A percentile compares a stretch with the other conserved stretches of the same genome.
phyloP scores from a whole-genome alignment of 306 rosid species.

The Lathyrus tuberosus region DNA sequence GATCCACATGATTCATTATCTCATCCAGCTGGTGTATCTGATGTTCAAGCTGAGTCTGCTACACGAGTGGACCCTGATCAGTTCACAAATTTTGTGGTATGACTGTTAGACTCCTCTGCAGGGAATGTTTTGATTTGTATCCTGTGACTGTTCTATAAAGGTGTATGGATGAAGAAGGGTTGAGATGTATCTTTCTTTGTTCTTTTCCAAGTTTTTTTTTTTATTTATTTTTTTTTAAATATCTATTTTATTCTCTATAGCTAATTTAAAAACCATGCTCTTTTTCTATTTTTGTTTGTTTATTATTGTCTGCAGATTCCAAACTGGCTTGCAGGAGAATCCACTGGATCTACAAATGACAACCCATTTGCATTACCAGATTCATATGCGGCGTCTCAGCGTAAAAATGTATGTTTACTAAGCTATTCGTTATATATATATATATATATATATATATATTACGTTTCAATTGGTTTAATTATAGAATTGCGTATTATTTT shows the following conservation, averaged over 20 bases:
- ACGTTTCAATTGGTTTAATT: slow-evolving; percentile 31
- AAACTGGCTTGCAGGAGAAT: slow-evolving; percentile 71
- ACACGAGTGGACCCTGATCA: slow-evolving; percentile 73
- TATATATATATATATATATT: no score
- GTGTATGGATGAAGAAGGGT: slow-evolving; percentile 16
- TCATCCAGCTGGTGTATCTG: slow-evolving; percentile 97
- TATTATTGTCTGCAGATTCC: slow-evolving; percentile 70
- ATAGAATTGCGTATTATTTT: slow-evolving; percentile 33
- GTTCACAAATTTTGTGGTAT: slow-evolving; percentile 86
- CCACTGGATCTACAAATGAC: slow-evolving; percentile 65
- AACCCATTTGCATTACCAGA: slow-evolving; percentile 86
- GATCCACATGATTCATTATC: slow-evolving; percentile 98
- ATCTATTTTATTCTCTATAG: background rate
- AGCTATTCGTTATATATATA: slow-evolving; percentile 13
- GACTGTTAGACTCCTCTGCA: slow-evolving; percentile 26
- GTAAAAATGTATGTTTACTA: slow-evolving; percentile 62
- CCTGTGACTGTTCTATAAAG: slow-evolving; percentile 18
- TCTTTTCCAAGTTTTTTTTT: slow-evolving; percentile 6
- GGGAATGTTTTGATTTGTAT: slow-evolving; percentile 14
- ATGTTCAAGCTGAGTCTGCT: slow-evolving; percentile 89
- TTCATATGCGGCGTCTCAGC: slow-evolving; percentile 64
- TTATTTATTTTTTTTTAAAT: background rate
- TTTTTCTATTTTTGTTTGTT: slow-evolving; percentile 2
- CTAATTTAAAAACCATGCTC: background rate
- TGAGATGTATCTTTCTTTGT: slow-evolving; percentile 18